phyloP scores from a whole-genome alignment of 2,329 filamentous ascomycete species.

The Clonostachys rosea region DNA sequence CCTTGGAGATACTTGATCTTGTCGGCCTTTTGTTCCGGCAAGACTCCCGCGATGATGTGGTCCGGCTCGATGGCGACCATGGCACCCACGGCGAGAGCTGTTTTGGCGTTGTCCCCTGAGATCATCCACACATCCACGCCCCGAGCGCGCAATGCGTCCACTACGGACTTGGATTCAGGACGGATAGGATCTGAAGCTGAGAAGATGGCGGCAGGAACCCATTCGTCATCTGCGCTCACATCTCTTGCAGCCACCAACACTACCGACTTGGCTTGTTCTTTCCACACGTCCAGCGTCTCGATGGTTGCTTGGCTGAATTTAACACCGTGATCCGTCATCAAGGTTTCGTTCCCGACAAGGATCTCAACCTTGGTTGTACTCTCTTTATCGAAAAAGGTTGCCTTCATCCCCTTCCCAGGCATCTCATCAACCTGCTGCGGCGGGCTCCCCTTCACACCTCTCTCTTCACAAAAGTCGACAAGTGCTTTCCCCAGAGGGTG shows the following conservation, averaged over 20 bases:
- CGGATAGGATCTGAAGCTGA: slow-evolving; percentile 37
- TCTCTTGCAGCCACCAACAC: background rate
- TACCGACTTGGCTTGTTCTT: background rate
- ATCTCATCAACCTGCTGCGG: background rate
- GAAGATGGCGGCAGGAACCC: slow-evolving; percentile 14
- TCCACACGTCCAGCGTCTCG: background rate
- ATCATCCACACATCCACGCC: slow-evolving; percentile 41
- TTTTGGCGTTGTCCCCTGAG: slow-evolving; percentile 41
- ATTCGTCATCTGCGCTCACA: slow-evolving; percentile 14
- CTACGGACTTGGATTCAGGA: slow-evolving; percentile 28
- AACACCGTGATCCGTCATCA: background rate
- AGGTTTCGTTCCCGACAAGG: background rate
- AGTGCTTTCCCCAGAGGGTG: slow-evolving; percentile 56
- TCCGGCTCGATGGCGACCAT: slow-evolving; percentile 49
- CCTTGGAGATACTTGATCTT: slow-evolving; percentile 32
- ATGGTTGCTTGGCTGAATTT: background rate
- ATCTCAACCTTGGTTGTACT: background rate
- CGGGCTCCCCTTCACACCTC: background rate
- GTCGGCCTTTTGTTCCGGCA: slow-evolving; percentile 39
- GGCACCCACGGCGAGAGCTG: slow-evolving; percentile 53
- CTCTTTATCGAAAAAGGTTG: background rate
- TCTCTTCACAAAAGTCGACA: slow-evolving; percentile 11
- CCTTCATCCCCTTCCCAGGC: background rate
- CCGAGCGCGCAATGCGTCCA: slow-evolving; percentile 24
- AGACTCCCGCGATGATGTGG: slow-evolving; percentile 58